Percentiles rank a stretch among this genome's conserved stretches.
Conservation (phyloP, 2,329 filamentous ascomycete species). For the Trichoderma semiorbis region DNA sequence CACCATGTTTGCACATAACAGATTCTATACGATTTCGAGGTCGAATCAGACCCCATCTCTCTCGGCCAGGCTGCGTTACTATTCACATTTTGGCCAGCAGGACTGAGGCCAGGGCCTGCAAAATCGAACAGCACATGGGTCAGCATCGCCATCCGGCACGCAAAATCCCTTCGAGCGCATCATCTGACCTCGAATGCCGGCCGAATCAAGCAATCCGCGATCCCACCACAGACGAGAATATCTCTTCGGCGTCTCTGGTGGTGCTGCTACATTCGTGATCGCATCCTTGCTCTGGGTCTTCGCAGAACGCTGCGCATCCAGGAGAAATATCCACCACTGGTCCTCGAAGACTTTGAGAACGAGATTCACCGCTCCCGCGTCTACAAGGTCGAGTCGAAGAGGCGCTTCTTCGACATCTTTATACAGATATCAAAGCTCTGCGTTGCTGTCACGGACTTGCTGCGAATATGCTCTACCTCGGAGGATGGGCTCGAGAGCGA, state of each 20-base stretch:
- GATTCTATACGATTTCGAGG: conserved; percentile 16
- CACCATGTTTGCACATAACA: not conserved
- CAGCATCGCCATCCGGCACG: conserved; percentile 12
- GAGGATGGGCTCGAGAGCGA: conserved; percentile 7
- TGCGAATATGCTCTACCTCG: not conserved
- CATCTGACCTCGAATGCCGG: not conserved
- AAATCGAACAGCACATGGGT: conserved; percentile 1
- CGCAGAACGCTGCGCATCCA: conserved; percentile 47
- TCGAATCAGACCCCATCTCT: conserved; percentile 7
- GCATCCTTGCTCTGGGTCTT: conserved; percentile 45
- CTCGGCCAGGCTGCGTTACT: conserved; percentile 4
- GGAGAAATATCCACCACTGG: conserved; percentile 2
- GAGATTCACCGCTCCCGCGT: conserved; percentile 14
- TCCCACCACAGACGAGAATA: conserved; percentile 34
- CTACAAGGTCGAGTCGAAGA: conserved; percentile 9
- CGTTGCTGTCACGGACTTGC: not conserved
- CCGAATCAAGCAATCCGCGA: not conserved
- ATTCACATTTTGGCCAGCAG: conserved; percentile 10
- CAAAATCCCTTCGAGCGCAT: conserved; percentile 25
- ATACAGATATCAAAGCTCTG: conserved; percentile 8
- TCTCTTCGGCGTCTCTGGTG: conserved; percentile 44
- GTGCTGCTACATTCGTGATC: conserved; percentile 51
- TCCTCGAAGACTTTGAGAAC: conserved; percentile 39
- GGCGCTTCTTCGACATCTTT: not conserved
- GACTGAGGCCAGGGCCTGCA: not conserved